phyloP scores from a whole-genome alignment of 1,284 basidiomycete genomes.

The Takashimella tepidaria region DNA sequence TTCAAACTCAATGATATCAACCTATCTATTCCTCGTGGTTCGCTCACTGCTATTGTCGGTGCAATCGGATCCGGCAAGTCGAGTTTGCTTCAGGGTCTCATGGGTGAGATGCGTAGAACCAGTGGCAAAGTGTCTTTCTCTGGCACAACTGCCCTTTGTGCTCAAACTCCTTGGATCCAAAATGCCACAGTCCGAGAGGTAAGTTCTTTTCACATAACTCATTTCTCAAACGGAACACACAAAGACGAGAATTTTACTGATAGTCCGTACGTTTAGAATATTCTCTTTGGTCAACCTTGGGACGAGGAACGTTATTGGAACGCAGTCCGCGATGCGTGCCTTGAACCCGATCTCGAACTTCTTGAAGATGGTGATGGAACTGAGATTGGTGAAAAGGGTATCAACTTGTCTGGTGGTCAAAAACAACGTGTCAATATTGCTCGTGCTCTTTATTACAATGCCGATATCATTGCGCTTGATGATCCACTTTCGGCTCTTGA shows the following conservation, averaged over 20 bases:
- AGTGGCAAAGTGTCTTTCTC: conserved; percentile 60
- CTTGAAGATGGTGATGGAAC: conserved; percentile 77
- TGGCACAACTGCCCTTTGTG: conserved; percentile 66
- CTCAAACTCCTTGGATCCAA: conserved; percentile 74
- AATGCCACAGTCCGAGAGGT: conserved; percentile 61
- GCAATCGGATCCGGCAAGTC: conserved; percentile 66
- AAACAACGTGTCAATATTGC: conserved; percentile 58
- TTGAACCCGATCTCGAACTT: conserved; percentile 73
- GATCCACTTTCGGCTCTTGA: conserved; percentile 74
- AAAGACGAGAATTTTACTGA: too few species aligned
- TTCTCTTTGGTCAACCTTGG: conserved; percentile 75
- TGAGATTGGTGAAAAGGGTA: conserved; percentile 80
- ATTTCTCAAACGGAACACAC: background rate
- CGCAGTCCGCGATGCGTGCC: conserved; percentile 65
- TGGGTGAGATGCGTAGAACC: conserved; percentile 70
- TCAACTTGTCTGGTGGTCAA: conserved; percentile 46
- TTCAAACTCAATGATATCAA: conserved; percentile 61
- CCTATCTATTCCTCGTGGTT: conserved; percentile 62
- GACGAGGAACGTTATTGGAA: conserved; percentile 73
- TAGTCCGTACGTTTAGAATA: conserved; percentile 74
- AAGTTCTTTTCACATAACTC: conserved; percentile 1
- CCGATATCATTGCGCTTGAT: conserved; percentile 80
- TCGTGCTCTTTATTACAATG: conserved; percentile 76
- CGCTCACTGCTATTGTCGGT: conserved; percentile 74
- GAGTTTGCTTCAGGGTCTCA: conserved; percentile 57